A percentile compares a stretch with the other conserved stretches of the same genome.
phyloP scores from a whole-genome alignment of 2,329 filamentous ascomycete species.

The Samsoniella hepiali region DNA sequence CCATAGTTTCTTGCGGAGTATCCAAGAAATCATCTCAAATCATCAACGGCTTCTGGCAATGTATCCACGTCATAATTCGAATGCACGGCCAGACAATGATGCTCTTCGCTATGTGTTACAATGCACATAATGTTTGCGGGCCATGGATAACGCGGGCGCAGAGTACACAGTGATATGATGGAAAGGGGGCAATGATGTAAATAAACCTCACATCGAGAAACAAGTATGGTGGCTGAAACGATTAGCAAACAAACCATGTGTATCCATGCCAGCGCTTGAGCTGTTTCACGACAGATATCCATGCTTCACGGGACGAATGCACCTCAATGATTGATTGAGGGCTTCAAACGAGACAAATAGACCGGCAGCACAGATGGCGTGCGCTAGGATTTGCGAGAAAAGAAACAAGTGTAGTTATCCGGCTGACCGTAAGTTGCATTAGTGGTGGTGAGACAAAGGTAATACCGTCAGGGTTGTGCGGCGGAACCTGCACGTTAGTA shows the following conservation, averaged over 20 bases:
- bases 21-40: conserved; percentile 1
- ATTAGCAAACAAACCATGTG: conserved; percentile 10
- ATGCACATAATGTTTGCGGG: not conserved
- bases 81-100: not conserved
- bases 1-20: no score
- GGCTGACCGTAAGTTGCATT: conserved; percentile 11
- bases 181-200: conserved; percentile 9
- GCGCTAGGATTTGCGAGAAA: not conserved
- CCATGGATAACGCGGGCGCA: not conserved
- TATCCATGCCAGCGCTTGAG: not conserved
- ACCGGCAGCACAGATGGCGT: not conserved
- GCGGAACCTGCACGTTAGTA: not conserved
- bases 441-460: conserved; percentile 1
- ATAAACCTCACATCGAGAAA: not conserved
- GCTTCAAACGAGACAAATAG: not conserved
- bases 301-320: not conserved
- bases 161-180: not conserved
- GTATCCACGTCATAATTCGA: no score
- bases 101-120: not conserved
- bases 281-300: not conserved
- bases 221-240: conserved; percentile 8
- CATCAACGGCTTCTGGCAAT: no score
- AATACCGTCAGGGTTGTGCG: not conserved
- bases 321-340: not conserved
- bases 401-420: not conserved